Evolutionary conservation across 177 flowering plant species (phyloP).

Genomic region (Telopea speciosissima): DNA sequence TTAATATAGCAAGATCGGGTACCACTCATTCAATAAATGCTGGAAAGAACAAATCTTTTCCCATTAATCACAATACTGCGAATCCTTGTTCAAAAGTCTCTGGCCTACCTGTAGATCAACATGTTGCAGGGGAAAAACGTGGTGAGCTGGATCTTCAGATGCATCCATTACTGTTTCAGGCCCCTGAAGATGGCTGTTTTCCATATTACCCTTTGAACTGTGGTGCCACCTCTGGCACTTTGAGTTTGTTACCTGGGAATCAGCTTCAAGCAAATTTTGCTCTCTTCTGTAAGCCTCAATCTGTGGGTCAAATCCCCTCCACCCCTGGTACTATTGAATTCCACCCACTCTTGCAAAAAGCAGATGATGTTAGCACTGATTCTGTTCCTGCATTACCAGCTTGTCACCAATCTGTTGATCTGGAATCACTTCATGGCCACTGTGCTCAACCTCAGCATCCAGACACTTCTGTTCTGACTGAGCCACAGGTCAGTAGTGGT

Average conservation of each 20-base stretch:
- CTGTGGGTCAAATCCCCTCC: conserved; percentile 20
- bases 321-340: conserved; percentile 51
- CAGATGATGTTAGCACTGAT: conserved; percentile 30
- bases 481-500: conserved; percentile 12
- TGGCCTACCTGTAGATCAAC: conserved; percentile 19
- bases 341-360: conserved; percentile 79
- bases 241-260: conserved; percentile 51
- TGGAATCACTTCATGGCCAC: conserved; percentile 24
- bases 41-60: conserved; percentile 12
- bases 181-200: conserved; percentile 43
- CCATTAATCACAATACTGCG: conserved; percentile 6
- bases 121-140: conserved; percentile 30
- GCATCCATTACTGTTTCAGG: conserved; percentile 88
- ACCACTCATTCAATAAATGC: conserved; percentile 12
- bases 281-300: conserved; percentile 41
- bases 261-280: conserved; percentile 48
- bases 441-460: conserved; percentile 17
- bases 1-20: conserved; percentile 17
- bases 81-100: conserved; percentile 19
- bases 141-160: conserved; percentile 56
- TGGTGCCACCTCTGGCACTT: conserved; percentile 36
- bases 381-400: conserved; percentile 13
- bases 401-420: conserved; percentile 10
- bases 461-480: conserved; percentile 13
- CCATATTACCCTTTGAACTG: conserved; percentile 41